These are phyloP conservation scores for Candida coleopterorum DNA, from an alignment of 805 yeast species.

Conservation along the genomic window DNA sequence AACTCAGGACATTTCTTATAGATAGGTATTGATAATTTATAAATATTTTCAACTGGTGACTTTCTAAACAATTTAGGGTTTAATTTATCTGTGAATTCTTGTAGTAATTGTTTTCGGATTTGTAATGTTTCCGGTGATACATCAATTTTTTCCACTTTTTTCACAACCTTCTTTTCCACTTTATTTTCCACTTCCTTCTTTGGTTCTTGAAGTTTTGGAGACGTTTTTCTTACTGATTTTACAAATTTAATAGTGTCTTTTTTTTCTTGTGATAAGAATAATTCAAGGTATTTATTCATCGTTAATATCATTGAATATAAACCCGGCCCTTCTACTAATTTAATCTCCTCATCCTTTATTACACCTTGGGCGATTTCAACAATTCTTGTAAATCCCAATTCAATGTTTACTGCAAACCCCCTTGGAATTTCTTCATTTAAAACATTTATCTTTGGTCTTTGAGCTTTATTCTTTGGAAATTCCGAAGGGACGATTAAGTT, in stretches of 20 bases:
- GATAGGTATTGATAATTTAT: slow-evolving; percentile 30
- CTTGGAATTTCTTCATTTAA: slow-evolving; percentile 65
- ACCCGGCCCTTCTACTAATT: slow-evolving; percentile 44
- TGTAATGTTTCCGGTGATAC: slow-evolving; percentile 9
- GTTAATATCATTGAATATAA: slow-evolving; percentile 51
- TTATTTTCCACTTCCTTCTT: slow-evolving; percentile 3
- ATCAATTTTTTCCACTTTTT: neutral
- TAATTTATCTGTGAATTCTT: slow-evolving; percentile 25
- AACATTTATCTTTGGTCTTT: slow-evolving; percentile 48
- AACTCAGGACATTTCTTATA: slow-evolving; percentile 17
- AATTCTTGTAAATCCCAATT: slow-evolving; percentile 53
- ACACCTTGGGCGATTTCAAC: slow-evolving; percentile 19
- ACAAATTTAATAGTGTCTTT: slow-evolving; percentile 60
- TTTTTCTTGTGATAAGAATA: slow-evolving; percentile 54
- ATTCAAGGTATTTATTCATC: slow-evolving; percentile 55
- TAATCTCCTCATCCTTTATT: slow-evolving; percentile 20
- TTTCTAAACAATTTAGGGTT: slow-evolving; percentile 25
- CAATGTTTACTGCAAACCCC: slow-evolving; percentile 65
- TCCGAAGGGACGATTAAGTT: slow-evolving; percentile 49
- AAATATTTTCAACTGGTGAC: slow-evolving; percentile 18
- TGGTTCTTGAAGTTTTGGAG: too few relatives aligned
- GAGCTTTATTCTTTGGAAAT: slow-evolving; percentile 42
- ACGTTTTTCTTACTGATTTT: slow-evolving; percentile 18
- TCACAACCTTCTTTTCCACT: slow-evolving; percentile 1
- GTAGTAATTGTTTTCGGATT: slow-evolving; percentile 16